Evolutionary conservation across 768 basidiomycete species (phyloP), one percentile per base, ranked within the genome.

Genomic region (Tephrocybe sp.): DNA sequence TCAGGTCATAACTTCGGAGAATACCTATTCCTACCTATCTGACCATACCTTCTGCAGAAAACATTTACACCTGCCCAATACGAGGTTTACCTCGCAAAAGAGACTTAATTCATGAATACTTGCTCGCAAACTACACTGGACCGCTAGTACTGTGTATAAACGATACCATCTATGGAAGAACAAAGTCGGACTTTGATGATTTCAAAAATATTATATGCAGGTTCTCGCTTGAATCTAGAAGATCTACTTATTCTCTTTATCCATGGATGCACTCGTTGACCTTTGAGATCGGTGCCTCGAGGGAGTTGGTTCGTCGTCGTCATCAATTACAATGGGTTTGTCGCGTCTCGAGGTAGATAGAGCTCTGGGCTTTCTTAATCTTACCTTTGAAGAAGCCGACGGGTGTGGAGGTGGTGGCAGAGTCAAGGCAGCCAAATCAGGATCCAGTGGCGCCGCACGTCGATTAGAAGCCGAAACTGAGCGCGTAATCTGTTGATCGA

Each of bases 61-160:
- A 84, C 87, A 0, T 80, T 82, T 49, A 89, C 87, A 4, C 84
- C 80, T 5, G 74, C 77, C 54, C 85, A 89, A 64, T 88, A 81
- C 61, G 73, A 83, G 44, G 74, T 70, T 1, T 64, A 50, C 24
- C 47, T 56, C 7, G 48, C 45, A 4, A 56, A 56, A 21, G 22
- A n/a, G 9, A 28, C 35, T 27, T 51, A 26, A 54, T 38, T 34
- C 28, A 21, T 12, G 6, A 9, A 9, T 11, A 19, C n/a, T 18
- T 19, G 18, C 36, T 35, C 34, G n/a, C 2, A 19, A 15, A 3
- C 18, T 18, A 13, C 11, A 21, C 22, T 39, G 28, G 36, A 19
- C 16, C 18, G 36, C 18, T 37, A 37, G 9, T 19, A 19, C 18
- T 5, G 9, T 19, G 12, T 12, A 18, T 37, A 7, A 19, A 37